A percentile compares a stretch with the other conserved stretches of the same genome.
Evolutionary conservation across 345 rosid species (phyloP).

Genomic region (Syzygium grande): DNA sequence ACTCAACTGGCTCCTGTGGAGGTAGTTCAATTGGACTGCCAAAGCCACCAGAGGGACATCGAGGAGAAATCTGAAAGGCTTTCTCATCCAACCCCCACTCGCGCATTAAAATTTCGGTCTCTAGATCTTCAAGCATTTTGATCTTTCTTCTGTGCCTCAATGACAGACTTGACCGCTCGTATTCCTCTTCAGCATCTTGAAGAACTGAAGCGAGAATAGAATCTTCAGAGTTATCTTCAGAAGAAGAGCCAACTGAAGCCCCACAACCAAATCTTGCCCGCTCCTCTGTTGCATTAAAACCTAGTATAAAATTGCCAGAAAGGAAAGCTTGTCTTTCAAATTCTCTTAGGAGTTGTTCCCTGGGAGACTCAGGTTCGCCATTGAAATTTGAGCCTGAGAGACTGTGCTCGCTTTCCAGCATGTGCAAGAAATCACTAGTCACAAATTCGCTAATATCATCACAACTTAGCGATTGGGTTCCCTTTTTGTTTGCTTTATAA

Average conservation of each 20-base stretch:
- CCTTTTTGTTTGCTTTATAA: constrained; percentile 25
- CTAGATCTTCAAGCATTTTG: constrained; percentile 57
- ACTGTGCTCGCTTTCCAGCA: constrained; percentile 45
- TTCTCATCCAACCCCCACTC: constrained; percentile 53
- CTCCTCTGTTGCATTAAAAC: constrained; percentile 20
- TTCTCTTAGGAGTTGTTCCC: constrained; percentile 60
- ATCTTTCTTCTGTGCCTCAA: constrained; percentile 38
- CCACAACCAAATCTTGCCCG: constrained; percentile 6
- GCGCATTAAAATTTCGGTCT: constrained; percentile 54
- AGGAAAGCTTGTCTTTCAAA: constrained; percentile 64
- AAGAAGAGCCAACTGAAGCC: constrained; percentile 6
- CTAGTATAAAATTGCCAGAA: constrained; percentile 34
- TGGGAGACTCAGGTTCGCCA: constrained; percentile 68
- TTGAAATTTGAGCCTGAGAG: constrained; percentile 27
- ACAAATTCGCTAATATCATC: constrained; percentile 58
- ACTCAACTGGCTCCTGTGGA: constrained; percentile 15
- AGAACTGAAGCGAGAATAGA: constrained; percentile 26
- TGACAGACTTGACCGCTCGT: constrained; percentile 14
- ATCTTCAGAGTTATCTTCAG: constrained; percentile 17
- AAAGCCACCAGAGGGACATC: constrained; percentile 49
- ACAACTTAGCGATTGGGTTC: constrained; percentile 40
- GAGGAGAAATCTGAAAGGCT: constrained; percentile 35
- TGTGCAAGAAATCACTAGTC: constrained; percentile 58
- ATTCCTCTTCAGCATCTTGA: constrained; percentile 29
- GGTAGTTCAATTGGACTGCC: constrained; percentile 77